Conservation (phyloP, 208 protist genomes). For the Crithidia expoeki region DNA sequence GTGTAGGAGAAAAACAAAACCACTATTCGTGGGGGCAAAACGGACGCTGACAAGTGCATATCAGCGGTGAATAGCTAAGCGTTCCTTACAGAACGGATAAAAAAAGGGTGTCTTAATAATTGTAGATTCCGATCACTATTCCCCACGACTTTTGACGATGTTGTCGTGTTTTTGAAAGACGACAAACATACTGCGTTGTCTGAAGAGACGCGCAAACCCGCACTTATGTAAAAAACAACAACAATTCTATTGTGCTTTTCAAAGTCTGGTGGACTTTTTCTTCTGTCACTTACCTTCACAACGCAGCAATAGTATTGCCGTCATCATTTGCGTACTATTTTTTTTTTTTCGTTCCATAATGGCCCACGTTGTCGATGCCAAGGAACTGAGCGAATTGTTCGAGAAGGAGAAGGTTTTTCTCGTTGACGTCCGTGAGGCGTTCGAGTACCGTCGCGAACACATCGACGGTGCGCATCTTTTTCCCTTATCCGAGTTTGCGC, state of each 20-base stretch:
- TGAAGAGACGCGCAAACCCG: background rate
- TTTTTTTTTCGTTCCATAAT: background rate
- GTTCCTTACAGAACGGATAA: too few species aligned
- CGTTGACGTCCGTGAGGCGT: constrained; percentile 46
- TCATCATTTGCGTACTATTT: too few species aligned
- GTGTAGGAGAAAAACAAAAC: too few species aligned
- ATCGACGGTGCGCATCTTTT: constrained; percentile 38
- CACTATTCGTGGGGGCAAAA: too few species aligned
- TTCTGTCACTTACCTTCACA: too few species aligned
- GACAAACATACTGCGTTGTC: too few species aligned
- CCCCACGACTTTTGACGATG: background rate
- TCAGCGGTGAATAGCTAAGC: too few species aligned
- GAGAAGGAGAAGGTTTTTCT: constrained; percentile 37
- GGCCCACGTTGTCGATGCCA: constrained; percentile 33
- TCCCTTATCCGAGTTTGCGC: constrained; percentile 32
- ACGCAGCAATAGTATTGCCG: too few species aligned
- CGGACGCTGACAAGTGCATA: too few species aligned
- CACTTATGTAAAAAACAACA: constrained; percentile 8
- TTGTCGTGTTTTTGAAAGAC: background rate
- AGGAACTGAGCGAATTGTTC: constrained; percentile 27
- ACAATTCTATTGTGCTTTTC: background rate
- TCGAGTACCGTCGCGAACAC: constrained; percentile 54
- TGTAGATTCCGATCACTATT: too few species aligned
- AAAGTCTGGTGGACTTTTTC: too few species aligned
- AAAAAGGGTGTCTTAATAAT: too few species aligned